Evolutionary conservation across 352 stramenopile genomes (phyloP).

Genomic region (Chrysophaeum taylorii): DNA sequence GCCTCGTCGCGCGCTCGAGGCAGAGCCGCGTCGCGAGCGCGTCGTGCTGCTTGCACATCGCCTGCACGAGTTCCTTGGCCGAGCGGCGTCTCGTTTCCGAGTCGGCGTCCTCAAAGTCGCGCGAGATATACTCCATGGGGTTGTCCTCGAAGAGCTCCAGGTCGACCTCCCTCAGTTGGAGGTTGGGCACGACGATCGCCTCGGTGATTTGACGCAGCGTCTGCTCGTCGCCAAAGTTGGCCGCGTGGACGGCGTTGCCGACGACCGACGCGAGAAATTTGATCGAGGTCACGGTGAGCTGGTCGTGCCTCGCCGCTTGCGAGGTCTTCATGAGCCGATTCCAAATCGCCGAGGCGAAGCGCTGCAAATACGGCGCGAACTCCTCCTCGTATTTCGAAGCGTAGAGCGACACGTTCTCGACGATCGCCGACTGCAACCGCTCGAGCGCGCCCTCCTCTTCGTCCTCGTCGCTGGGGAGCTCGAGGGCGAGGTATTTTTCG

Average conservation of each 20-base stretch:
- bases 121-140: constrained; percentile 91
- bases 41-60: constrained; percentile 87
- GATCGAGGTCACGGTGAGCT: constrained; percentile 86
- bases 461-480: constrained; percentile 81
- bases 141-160: constrained; percentile 95
- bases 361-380: constrained; percentile 84
- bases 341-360: constrained; percentile 78
- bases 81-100: constrained; percentile 85
- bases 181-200: constrained; percentile 92
- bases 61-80: constrained; percentile 83
- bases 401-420: constrained; percentile 96
- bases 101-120: constrained; percentile 94
- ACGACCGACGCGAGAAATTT: constrained; percentile 92
- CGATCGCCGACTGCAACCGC: constrained; percentile 77
- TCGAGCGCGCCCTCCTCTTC: constrained; percentile 78
- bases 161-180: constrained; percentile 83
- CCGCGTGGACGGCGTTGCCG: constrained; percentile 79
- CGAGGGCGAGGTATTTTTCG: constrained; percentile 81
- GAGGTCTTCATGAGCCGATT: constrained; percentile 52
- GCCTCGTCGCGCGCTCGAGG: constrained; percentile 68
- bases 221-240: constrained; percentile 43
- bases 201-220: constrained; percentile 76
- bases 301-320: constrained; percentile 79
- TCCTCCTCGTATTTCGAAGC: constrained; percentile 97
- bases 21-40: constrained; percentile 82